Evolutionary conservation across 176 grass and related monocot species (phyloP), one percentile per base, ranked within the genome.

Genomic region (Tillandsia leiboldiana): DNA sequence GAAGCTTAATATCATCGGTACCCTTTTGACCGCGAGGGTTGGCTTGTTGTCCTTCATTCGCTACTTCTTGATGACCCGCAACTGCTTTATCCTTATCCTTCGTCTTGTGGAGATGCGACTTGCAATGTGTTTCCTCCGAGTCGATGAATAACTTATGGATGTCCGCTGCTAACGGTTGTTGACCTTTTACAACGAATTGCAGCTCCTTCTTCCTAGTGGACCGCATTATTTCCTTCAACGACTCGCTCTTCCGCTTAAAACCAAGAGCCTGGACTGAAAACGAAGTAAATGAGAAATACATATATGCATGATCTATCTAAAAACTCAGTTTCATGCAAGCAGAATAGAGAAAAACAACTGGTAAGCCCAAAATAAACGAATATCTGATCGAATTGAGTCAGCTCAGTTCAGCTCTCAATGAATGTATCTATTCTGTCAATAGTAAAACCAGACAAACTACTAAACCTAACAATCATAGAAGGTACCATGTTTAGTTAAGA

Each of bases 191-290:
- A 28, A 65, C 33, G 23, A 65, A 29, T 12, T 47, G 26, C 9
- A 12, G 54, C 54, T 59, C 24, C 26, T 65, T 12, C 22, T 65
- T 29, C 9, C 23, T 65, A 65, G 23, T 1, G 26, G 63, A 28
- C 63, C 63, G 11, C 26, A 65, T 2, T 29, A 47, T 65, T n/a
- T 65, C 23, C 27, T 29, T 13, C 63, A 28, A 27, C 12, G 63
- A 65, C 24, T 65, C 13, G 14, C 24, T 65, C 33, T 65, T 65
- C 20, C 33, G 63, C 63, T 65, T 65, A 13, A 29, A 47, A 9
- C 63, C 63, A 29, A 65, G 63, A 47, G 63, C 63, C 63, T 65
- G 24, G 12, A 65, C 63, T 10, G 10, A 65, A 42, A 42, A 42
- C 0, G 33, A 23, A 47, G 11, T 59, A 59, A 18, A 22, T 59